Evolutionary conservation across 495 filamentous ascomycete genomes (phyloP), one percentile per base, ranked within the genome.

Genomic region (Xeromyces bisporus): DNA sequence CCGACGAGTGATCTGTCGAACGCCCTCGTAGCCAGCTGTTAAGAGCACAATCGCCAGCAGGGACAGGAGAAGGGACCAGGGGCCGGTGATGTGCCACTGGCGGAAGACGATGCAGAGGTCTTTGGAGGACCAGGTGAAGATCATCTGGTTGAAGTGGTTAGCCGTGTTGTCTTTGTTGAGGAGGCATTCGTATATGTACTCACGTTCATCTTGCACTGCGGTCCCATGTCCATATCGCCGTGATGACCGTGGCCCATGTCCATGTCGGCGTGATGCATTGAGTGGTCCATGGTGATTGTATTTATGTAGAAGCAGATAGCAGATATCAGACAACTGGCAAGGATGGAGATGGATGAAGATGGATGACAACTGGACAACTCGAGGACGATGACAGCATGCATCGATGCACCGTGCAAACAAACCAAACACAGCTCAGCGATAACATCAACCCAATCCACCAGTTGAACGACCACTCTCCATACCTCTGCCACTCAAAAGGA

Each of bases 31-130:
- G 12, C 83, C 84, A 8, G 83, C 83, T 15, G 78, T 78, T 37
- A 97, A 62, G 33, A 75, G 64, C 32, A 85, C 74, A 40, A 97
- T 73, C 32, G 71, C 80, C 29, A 82, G 50, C 39, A 97, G 75
- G 18, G 85, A 92, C 43, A 80, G 46, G 47, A 93, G 42, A 17
- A 97, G 74, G 6, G 73, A 71, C 15, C 65, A 35, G n/a, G 72
- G 71, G 24, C 71, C 73, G 31, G 58, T 68, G 51, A 96, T 60
- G 47, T 76, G 89, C 89, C 89, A 97, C 58, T 73, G 69, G 40
- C 64, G 73, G 65, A 94, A 97, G 55, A 96, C 66, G 47, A 97
- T 86, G 67, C 89, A 97, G 36, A 97, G 79, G 54, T 94, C 72
- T 27, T 70, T 63, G 11, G 83, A 85, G 43, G 79, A 67, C 91